A percentile compares a stretch with the other conserved stretches of the same genome.
These are phyloP conservation scores for Eucalyptus regnans DNA, from an alignment of 345 rosid species.

Conservation along the genomic window DNA sequence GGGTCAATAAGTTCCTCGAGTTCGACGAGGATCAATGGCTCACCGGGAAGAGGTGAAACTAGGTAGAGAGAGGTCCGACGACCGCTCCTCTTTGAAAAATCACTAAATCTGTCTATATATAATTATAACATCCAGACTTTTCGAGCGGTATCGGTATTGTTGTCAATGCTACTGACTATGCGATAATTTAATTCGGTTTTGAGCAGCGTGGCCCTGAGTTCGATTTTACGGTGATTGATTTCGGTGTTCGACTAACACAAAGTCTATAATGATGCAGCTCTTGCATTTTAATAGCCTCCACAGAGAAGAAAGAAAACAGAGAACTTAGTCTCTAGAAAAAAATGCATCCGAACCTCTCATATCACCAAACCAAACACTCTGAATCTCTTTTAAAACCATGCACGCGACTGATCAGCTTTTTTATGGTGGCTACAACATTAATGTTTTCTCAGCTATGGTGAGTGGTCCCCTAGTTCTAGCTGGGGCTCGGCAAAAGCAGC, in stretches of 20 bases:
- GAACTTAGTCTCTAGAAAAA: neutral
- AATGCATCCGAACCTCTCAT: neutral
- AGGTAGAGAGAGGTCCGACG: neutral
- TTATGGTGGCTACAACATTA: neutral
- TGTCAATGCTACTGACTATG: neutral
- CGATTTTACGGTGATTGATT: neutral
- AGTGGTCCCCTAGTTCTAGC: neutral
- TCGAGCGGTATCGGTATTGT: neutral
- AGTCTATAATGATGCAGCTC: neutral
- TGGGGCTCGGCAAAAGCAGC: neutral
- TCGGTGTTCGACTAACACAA: neutral
- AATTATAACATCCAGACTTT: neutral
- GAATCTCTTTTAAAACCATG: neutral
- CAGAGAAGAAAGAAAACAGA: neutral
- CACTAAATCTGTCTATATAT: neutral
- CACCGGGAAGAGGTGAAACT: neutral
- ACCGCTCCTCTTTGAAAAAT: neutral
- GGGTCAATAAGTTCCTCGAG: constrained; percentile 35
- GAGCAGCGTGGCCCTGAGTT: neutral
- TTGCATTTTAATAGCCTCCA: neutral
- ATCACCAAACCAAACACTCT: neutral
- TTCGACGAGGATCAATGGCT: constrained; percentile 13
- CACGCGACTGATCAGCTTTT: neutral
- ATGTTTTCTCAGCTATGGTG: neutral
- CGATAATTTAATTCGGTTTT: neutral